Evolutionary conservation across 2,329 filamentous ascomycete species (phyloP), one percentile per base, ranked within the genome.

Genomic region (Epichloe scottii): DNA sequence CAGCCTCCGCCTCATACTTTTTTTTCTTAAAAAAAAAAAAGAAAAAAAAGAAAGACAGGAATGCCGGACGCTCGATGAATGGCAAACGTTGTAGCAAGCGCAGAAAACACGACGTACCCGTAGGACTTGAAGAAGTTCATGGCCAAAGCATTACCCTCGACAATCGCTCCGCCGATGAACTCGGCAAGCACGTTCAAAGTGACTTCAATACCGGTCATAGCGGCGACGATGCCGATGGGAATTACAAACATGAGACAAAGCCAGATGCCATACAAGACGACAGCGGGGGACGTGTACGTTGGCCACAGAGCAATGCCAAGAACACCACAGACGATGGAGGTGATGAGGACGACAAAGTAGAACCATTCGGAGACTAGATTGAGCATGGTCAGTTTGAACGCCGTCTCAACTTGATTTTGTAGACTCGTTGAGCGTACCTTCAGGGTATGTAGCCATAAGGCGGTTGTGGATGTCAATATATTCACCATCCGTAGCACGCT

Each of bases 71-170:
- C 26, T 30, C 7, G 26, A 38, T 12, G 8, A 39, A 41, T 23
- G 14, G 3, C 30, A 8, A 7, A 23, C 5, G 10, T 11, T 19
- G 4, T 30, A 23, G 38, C n/a, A 37, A 26, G 37, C 12, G 21
- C 23, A 21, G 26, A 23, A 5, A n/a, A 12, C 12, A 19, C 30
- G 19, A 34, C 51, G 19, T 42, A 58, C 55, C 61, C 67, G 35
- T 64, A 71, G 1, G 66, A 62, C 62, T 75, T 75, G 63, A 75
- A 73, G 58, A 67, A 72, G 60, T 68, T 71, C 64, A 73, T 70
- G 42, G 66, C 70, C n/a, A 74, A 56, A 1, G 71, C 68, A 44
- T 72, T 72, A 21, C 71, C 71, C 5, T 66, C 58, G 3, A 68
- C 64, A 54, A 66, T 67, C 3, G 65, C 63, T 4, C 72, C 72